These are phyloP conservation scores for Phragmites australis DNA, from an alignment of 176 grass and related monocot genomes.

Conservation along the genomic window DNA sequence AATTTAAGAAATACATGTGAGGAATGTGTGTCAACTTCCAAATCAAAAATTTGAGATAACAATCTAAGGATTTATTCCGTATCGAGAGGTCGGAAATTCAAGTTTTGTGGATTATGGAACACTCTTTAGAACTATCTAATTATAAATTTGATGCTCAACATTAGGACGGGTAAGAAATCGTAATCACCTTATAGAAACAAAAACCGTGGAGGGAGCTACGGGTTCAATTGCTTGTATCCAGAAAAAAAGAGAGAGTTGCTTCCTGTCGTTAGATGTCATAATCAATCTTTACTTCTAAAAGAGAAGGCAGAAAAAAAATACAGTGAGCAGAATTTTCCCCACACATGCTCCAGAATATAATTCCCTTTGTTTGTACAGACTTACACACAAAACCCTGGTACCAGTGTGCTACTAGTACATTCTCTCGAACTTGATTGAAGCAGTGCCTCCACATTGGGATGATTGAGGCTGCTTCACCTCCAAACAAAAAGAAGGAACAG, in stretches of 20 bases:
- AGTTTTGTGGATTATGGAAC: too few species aligned
- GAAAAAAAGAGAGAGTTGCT: background rate
- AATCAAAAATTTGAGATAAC: too few species aligned
- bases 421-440: slow-evolving; percentile 39
- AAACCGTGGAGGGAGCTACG: slow-evolving; percentile 4
- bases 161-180: slow-evolving; percentile 19
- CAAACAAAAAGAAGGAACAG: slow-evolving; percentile 66
- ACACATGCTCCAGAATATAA: slow-evolving; percentile 16
- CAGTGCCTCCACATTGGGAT: slow-evolving; percentile 40
- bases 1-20: too few species aligned
- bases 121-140: too few species aligned
- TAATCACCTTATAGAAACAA: slow-evolving; percentile 6
- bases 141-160: too few species aligned
- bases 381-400: background rate
- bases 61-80: too few species aligned
- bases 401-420: slow-evolving; percentile 29
- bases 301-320: background rate
- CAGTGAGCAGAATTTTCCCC: background rate
- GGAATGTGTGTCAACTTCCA: too few species aligned
- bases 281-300: slow-evolving; percentile 38
- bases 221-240: background rate
- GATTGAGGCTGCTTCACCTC: slow-evolving; percentile 49
- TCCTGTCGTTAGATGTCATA: background rate
- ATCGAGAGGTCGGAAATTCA: too few species aligned
- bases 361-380: background rate